Conservation (phyloP, 495 filamentous ascomycete species). For the Amorphotheca resinae region DNA sequence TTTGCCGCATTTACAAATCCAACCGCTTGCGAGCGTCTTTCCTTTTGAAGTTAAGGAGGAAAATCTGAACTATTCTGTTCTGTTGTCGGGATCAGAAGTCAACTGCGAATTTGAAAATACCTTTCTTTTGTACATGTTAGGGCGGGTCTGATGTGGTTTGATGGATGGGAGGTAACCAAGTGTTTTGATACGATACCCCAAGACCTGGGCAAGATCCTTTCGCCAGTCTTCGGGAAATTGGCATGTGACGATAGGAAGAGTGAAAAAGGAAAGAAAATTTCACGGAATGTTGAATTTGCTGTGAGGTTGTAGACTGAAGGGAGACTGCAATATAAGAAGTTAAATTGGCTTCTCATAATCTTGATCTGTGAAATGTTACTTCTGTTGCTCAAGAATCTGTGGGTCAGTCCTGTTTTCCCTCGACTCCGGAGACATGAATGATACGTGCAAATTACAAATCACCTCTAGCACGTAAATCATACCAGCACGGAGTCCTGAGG, state of each 20-base stretch:
- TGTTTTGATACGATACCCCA: slow-evolving; percentile 2
- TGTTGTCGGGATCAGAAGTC: background rate
- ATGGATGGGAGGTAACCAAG: background rate
- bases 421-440: background rate
- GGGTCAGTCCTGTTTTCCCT: background rate
- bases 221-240: background rate
- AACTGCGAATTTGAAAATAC: background rate
- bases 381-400: background rate
- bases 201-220: slow-evolving; percentile 5
- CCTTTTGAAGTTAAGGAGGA: background rate
- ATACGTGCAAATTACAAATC: background rate
- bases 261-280: background rate
- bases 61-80: background rate
- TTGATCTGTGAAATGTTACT: background rate
- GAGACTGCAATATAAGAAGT: slow-evolving; percentile 15
- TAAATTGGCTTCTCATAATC: slow-evolving; percentile 8
- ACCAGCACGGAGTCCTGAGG: background rate
- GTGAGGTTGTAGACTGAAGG: slow-evolving; percentile 11
- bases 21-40: background rate
- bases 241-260: background rate
- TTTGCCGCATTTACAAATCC: slow-evolving; percentile 18
- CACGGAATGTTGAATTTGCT: slow-evolving; percentile 7
- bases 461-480: background rate
- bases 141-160: background rate
- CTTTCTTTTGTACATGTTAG: slow-evolving; percentile 10